A percentile compares a stretch with the other conserved stretches of the same genome.
Conservation (phyloP, 805 yeast genomes). For the Groenewaldozyma tartarivorans region DNA sequence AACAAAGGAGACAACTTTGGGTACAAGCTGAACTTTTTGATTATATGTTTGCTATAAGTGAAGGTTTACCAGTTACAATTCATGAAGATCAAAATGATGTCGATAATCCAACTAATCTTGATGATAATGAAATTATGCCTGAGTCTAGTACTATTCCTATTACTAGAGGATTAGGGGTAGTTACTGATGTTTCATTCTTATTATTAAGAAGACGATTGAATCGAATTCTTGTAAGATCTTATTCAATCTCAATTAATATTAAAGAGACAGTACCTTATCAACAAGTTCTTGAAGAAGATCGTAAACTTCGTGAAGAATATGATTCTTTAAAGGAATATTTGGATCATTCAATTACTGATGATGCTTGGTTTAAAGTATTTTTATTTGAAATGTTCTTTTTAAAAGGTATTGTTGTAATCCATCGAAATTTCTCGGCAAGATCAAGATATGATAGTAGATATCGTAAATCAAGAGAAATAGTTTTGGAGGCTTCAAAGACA, state of each 20-base stretch:
- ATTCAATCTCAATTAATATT: conserved; percentile 7
- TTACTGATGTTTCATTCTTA: conserved; percentile 16
- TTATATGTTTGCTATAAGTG: conserved; percentile 18
- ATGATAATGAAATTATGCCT: conserved; percentile 20
- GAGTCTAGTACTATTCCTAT: conserved; percentile 12
- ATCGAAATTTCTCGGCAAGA: conserved; percentile 13
- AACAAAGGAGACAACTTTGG: conserved; percentile 24
- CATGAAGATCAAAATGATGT: conserved; percentile 22
- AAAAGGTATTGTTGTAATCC: conserved; percentile 22
- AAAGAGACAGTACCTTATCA: conserved; percentile 7
- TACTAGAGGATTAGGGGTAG: conserved; percentile 10
- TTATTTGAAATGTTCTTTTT: conserved; percentile 23
- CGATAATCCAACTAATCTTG: conserved; percentile 18
- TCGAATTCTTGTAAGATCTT: conserved; percentile 8
- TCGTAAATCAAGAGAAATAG: conserved; percentile 9
- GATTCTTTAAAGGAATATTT: conserved; percentile 18
- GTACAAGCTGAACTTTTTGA: conserved; percentile 19
- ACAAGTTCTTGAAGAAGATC: conserved; percentile 19
- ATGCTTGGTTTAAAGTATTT: conserved; percentile 19
- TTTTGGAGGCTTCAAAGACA: conserved; percentile 11
- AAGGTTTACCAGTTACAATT: conserved; percentile 25
- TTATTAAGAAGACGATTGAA: conserved; percentile 13
- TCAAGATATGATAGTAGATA: conserved; percentile 7
- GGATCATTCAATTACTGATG: conserved; percentile 14
- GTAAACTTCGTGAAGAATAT: conserved; percentile 18